Percentiles rank a stretch among this genome's conserved stretches.
Conservation (phyloP, 305 asterid species). For the Rubia tinctorum region DNA sequence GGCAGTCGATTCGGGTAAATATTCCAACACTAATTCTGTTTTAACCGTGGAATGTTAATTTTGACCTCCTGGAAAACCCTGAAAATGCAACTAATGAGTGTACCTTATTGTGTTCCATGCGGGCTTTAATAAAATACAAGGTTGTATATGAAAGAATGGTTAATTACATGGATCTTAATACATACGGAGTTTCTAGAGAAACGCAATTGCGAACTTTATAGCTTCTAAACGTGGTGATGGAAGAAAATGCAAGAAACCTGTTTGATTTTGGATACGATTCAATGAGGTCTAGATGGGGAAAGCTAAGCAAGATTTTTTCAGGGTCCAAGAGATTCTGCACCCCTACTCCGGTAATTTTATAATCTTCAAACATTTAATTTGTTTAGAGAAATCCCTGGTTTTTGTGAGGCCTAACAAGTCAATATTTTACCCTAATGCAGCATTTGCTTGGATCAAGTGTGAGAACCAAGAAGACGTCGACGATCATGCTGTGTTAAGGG, state of each 20-base stretch:
- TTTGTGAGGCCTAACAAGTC: neutral
- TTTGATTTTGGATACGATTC: constrained; percentile 20
- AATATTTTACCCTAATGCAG: neutral
- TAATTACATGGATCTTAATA: constrained; percentile 19
- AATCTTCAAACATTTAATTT: too few relatives aligned
- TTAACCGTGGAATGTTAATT: neutral
- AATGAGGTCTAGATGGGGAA: constrained; percentile 22
- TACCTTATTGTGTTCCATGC: constrained; percentile 10
- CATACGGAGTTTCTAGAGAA: constrained; percentile 22
- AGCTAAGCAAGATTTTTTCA: constrained; percentile 12
- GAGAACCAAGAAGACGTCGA: constrained; percentile 17
- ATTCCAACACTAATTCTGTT: neutral
- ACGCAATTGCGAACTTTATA: constrained; percentile 25
- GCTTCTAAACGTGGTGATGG: constrained; percentile 21
- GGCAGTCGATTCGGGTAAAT: constrained; percentile 29
- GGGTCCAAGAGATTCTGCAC: constrained; percentile 22
- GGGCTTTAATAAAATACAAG: constrained; percentile 25
- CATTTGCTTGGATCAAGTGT: constrained; percentile 27
- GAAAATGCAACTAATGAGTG: neutral
- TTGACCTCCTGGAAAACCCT: neutral
- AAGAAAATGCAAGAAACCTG: constrained; percentile 15
- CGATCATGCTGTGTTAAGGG: constrained; percentile 12
- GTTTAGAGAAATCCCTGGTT: neutral
- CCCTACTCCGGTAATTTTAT: constrained; percentile 18
- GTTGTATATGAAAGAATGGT: constrained; percentile 19